Evolutionary conservation across 2,329 filamentous ascomycete genomes (phyloP), one percentile per base, ranked within the genome.

Genomic region (Diaporthe sp.): DNA sequence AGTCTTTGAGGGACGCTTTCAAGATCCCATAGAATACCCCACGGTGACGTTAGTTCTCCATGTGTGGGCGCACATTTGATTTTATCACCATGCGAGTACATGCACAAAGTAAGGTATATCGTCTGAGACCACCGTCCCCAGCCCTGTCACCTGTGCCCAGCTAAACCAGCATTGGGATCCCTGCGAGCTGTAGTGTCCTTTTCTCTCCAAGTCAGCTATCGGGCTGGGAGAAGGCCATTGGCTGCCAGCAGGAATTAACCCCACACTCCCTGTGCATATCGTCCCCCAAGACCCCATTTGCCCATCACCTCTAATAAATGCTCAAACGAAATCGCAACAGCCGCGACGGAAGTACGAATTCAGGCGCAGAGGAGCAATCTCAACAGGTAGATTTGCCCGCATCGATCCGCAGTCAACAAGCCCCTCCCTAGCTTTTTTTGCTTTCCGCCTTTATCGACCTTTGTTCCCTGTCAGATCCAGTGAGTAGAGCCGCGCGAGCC

Each of bases 401-500:
- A n/a, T 71, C 56, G 32, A 53, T 53, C 35, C 56, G 50, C 25
- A n/a, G 44, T n/a, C 27, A 35, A 63, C 56, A 44, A 35, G 25
- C 25, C 35, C 17, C 32, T 32, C n/a, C 6, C 47, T 15, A 6
- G 25, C n/a, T 27, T 22, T 42, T 32, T 42, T 27, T n/a, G n/a
- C 25, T 25, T 42, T 44, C 7, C 25, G 44, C 27, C 27, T 50
- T 25, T 37, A 19, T 65, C 22, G 37, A 44, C 44, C 37, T 70
- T 61, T 47, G 35, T 58, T 59, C 61, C 72, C 69, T 58, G 51
- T 63, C 56, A 63, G 30, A 47, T 65, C 30, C 69, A 65, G 61
- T 63, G 50, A 39, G 39, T 55, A 65, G 53, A 63, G 39, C 25
- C 59, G 42, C 39, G 39, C 61, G 73, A 51, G 37, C 71, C 76